A percentile compares a stretch with the other conserved stretches of the same genome.
Evolutionary conservation across 2,329 filamentous ascomycete species (phyloP).

Genomic region (Chaetomiaceae sp.): DNA sequence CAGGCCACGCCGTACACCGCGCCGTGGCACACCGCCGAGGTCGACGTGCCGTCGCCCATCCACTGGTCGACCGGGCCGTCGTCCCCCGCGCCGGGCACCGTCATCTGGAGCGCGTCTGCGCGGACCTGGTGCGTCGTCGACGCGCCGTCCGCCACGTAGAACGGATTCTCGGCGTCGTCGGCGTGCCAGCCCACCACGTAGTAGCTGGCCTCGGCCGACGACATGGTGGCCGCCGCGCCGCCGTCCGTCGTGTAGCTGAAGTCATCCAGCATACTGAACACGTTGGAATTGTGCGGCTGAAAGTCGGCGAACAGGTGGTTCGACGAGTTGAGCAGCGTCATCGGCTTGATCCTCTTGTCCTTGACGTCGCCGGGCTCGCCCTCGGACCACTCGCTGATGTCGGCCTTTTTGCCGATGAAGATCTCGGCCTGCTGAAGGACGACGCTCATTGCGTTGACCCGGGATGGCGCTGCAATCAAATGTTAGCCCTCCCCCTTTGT

Average conservation of each 20-base stretch:
- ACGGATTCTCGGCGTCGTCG: slow-evolving; percentile 18
- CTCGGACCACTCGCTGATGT: slow-evolving; percentile 17
- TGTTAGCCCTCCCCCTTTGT: no score
- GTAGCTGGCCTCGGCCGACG: slow-evolving; percentile 30
- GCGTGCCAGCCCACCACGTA: slow-evolving; percentile 38
- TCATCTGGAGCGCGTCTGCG: slow-evolving; percentile 7
- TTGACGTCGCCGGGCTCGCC: slow-evolving; percentile 1
- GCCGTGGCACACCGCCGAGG: slow-evolving; percentile 29
- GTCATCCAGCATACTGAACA: slow-evolving; percentile 37
- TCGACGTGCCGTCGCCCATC: slow-evolving; percentile 15
- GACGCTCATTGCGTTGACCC: no score
- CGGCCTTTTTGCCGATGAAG: slow-evolving; percentile 34
- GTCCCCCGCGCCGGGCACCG: background rate
- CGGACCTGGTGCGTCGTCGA: slow-evolving; percentile 13
- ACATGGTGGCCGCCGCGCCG: slow-evolving; percentile 17
- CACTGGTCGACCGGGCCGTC: no score
- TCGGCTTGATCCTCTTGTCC: no score
- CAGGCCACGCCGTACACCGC: slow-evolving; percentile 35
- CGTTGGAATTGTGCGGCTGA: slow-evolving; percentile 36
- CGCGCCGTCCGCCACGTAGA: slow-evolving; percentile 13
- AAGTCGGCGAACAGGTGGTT: slow-evolving; percentile 39
- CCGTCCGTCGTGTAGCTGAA: slow-evolving; percentile 27
- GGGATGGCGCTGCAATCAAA: no score
- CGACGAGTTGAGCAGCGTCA: no score
- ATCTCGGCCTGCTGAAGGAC: slow-evolving; percentile 39